Evolutionary conservation across 2,329 filamentous ascomycete genomes (phyloP), one percentile per base, ranked within the genome.

Genomic region (Apiospora kogelbergensis): DNA sequence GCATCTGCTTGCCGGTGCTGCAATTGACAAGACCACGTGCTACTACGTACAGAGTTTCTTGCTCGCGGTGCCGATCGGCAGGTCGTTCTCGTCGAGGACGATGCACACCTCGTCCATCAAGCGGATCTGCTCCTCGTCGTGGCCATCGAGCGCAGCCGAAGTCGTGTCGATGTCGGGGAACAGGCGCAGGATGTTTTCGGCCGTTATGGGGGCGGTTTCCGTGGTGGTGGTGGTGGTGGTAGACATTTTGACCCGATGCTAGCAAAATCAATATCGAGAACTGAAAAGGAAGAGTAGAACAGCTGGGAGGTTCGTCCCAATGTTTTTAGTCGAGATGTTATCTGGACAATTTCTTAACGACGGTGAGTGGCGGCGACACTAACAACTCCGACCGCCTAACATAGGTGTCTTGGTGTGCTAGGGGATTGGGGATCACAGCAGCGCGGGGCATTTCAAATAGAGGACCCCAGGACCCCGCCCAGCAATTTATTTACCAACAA

Each of bases 101-200:
- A 99, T 98, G 87, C 96, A 99, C 65, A 98, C 92, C 84, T 98
- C 96, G 77, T 99, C 95, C 96, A 99, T 99, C 76, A 99, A 84
- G 66, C 95, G 91, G 77, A 98, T 97, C 84, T 99, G 96, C 85
- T 98, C 95, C 80, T 93, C 95, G 84, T 98, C 95, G 84, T 98
- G 97, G 66, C 95, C 96, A 68, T 91, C 91, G 60, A 98, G 87
- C 69, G 94, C 93, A 67, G 89, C 86, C 72, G 91, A 90, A 77
- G 85, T 88, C 70, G 89, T 90, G 81, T 92, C 86, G 80, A 90
- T 89, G 79, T 98, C 94, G 67, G 94, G 94, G 81, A 98, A 98
- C 65, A 98, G 88, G 71, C 90, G 90, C 70, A 95, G 86, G 76
- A 99, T 94, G 77, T 92, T 93, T 75, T 96, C 90, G 22, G 94